These are phyloP conservation scores for Alternaria sp. DNA, from an alignment of 2,329 filamentous ascomycete species.

Conservation along the genomic window DNA sequence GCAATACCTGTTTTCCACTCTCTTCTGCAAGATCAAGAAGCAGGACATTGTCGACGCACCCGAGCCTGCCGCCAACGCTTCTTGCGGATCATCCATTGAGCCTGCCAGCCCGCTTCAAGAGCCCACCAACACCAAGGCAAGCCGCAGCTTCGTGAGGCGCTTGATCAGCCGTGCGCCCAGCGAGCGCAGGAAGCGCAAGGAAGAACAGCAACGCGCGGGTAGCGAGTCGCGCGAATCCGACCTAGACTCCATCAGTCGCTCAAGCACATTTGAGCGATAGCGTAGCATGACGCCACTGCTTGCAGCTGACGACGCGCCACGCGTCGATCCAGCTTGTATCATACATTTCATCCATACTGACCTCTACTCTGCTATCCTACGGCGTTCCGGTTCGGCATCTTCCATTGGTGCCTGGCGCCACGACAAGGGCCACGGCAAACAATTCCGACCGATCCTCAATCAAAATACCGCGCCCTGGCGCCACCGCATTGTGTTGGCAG, in stretches of 20 bases:
- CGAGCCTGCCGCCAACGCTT: conserved; percentile 27
- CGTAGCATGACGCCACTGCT: conserved; percentile 20
- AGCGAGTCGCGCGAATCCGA: conserved; percentile 44
- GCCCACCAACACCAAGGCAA: conserved; percentile 39
- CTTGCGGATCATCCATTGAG: conserved; percentile 36
- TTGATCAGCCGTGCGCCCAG: conserved; percentile 54
- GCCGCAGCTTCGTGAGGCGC: conserved; percentile 48
- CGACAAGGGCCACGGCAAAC: conserved; percentile 15
- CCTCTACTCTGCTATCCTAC: conserved; percentile 16
- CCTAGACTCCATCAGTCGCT: conserved; percentile 41
- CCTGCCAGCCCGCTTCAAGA: conserved; percentile 37
- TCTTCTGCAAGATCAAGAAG: conserved; percentile 87
- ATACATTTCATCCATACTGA: conserved; percentile 28
- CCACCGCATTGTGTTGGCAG: conserved; percentile 5
- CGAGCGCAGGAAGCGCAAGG: conserved; percentile 47
- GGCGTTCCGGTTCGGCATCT: conserved; percentile 16
- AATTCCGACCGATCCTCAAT: conserved; percentile 13
- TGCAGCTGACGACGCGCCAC: conserved; percentile 29
- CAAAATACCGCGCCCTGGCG: conserved; percentile 7
- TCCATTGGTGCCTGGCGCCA: conserved; percentile 10
- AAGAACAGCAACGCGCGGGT: conserved; percentile 32
- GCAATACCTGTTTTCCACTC: conserved; percentile 90
- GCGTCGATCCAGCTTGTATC: conserved; percentile 28
- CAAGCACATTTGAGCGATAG: conserved; percentile 45
- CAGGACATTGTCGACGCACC: conserved; percentile 56